phyloP scores from a whole-genome alignment of 306 rosid genomes.

The Senna tora region DNA sequence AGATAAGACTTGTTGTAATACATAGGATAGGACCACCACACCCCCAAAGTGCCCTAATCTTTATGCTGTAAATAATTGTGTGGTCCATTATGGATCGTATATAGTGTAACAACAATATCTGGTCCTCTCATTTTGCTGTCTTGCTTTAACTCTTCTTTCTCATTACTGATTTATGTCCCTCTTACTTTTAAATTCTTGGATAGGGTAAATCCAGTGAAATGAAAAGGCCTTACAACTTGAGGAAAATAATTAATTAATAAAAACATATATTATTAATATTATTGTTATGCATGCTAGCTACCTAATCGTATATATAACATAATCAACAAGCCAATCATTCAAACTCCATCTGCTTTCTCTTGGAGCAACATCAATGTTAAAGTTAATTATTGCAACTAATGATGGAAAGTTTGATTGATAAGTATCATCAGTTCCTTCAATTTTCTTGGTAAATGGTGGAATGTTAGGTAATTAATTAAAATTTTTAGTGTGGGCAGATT shows the following conservation, averaged over 20 bases:
- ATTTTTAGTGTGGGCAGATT: slow-evolving; percentile 3
- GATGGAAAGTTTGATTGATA: slow-evolving; percentile 8
- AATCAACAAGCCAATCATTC: slow-evolving; percentile 19
- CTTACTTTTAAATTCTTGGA: not conserved
- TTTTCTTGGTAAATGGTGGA: slow-evolving; percentile 13
- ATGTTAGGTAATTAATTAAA: slow-evolving; percentile 25
- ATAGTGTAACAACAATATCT: slow-evolving; percentile 37
- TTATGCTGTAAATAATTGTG: slow-evolving; percentile 67
- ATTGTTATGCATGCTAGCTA: too few relatives aligned
- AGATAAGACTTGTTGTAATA: slow-evolving; percentile 38
- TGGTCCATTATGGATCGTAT: slow-evolving; percentile 70
- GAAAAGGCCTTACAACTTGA: not conserved
- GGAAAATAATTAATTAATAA: not conserved
- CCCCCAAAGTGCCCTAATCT: slow-evolving; percentile 49
- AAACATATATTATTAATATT: not conserved
- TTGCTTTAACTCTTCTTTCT: slow-evolving; percentile 25
- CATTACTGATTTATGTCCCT: not conserved
- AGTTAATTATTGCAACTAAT: slow-evolving; percentile 26
- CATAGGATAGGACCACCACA: slow-evolving; percentile 63
- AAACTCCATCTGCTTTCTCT: not conserved
- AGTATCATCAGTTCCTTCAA: not conserved
- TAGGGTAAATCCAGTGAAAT: not conserved
- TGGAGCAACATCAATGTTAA: not conserved
- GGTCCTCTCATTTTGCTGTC: slow-evolving; percentile 36
- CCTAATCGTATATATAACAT: slow-evolving; percentile 6